Conservation (phyloP, 2,329 filamentous ascomycete species). For the Capronia epimyces region DNA sequence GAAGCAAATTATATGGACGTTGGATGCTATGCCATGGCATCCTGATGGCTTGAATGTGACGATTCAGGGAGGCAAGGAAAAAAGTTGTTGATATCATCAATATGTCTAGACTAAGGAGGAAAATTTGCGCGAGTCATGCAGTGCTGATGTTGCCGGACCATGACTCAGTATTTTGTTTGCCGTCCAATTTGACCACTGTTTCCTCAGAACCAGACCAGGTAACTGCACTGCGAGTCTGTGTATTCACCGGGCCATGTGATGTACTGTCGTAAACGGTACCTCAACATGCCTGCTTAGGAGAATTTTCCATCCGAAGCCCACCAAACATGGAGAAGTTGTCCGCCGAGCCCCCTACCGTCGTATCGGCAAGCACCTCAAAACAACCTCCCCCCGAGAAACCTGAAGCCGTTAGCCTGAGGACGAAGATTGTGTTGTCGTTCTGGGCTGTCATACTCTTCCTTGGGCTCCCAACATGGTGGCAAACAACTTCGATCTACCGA, state of each 20-base stretch:
- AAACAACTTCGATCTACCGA: constrained; percentile 86
- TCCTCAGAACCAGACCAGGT: neutral
- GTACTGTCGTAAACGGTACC: neutral
- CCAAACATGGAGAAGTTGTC: constrained; percentile 6
- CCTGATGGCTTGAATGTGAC: neutral
- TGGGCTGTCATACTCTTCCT: constrained; percentile 80
- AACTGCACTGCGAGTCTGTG: neutral
- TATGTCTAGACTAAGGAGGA: neutral
- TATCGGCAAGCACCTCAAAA: constrained; percentile 7
- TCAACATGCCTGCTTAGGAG: neutral
- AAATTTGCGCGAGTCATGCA: constrained; percentile 1
- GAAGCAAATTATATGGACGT: neutral
- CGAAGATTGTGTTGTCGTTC: constrained; percentile 75
- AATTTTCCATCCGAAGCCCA: neutral
- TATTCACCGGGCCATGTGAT: neutral
- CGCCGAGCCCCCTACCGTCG: neutral
- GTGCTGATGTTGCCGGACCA: neutral
- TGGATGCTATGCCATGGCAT: neutral
- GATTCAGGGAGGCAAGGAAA: neutral
- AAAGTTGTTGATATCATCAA: neutral
- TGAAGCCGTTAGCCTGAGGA: constrained; percentile 63
- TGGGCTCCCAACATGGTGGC: constrained; percentile 92
- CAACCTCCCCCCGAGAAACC: constrained; percentile 70
- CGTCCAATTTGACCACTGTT: constrained; percentile 3
- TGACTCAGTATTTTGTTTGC: neutral